Evolutionary conservation across 2,329 filamentous ascomycete genomes (phyloP), one percentile per base, ranked within the genome.

Genomic region (Ceratocystis variospora): DNA sequence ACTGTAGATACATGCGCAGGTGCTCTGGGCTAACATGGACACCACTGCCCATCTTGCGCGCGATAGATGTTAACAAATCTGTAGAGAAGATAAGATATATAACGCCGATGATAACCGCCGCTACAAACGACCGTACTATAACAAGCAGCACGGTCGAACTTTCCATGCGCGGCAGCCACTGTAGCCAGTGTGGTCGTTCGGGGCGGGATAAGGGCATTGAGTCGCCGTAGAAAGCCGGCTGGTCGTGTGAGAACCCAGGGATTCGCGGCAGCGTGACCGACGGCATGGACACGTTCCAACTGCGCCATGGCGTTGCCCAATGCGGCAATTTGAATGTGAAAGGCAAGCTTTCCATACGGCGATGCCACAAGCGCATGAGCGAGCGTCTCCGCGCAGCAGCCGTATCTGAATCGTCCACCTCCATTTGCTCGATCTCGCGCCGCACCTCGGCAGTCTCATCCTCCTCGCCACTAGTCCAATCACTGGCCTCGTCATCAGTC

Each of bases 381-480:
- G 78, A 74, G 37, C 76, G 74, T 65, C 76, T 71, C 67, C 75
- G 73, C 62, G 77, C 74, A 25, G 77, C 72, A 22, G 63, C 68
- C 33, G 85, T 84, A 71, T 95, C 90, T 71, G 85, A 84, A 70
- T 95, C 90, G 71, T 90, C 83, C 53, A 95, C 84, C 71, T 95
- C 90, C 81, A 96, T 86, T 81, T 96, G 88, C 73, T 95, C 85
- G 78, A 97, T 87, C 76, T 94, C 89, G 70, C 87, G 83, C 69
- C 89, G 85, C 71, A 94, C 81, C 69, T 86, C 84, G 41, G 83
- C 84, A 46, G 84, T 84, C 70, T 88, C 81, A 64, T 74, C 73
- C 48, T 78, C 78, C 25, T 75, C 77, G 33, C 79, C 77, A 76
- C 75, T 78, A 78, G 81, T 75, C 75, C 83, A 78, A 31, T 79